These are phyloP conservation scores for Pterocarpus macrocarpus DNA, from an alignment of 306 rosid species.

Conservation along the genomic window DNA sequence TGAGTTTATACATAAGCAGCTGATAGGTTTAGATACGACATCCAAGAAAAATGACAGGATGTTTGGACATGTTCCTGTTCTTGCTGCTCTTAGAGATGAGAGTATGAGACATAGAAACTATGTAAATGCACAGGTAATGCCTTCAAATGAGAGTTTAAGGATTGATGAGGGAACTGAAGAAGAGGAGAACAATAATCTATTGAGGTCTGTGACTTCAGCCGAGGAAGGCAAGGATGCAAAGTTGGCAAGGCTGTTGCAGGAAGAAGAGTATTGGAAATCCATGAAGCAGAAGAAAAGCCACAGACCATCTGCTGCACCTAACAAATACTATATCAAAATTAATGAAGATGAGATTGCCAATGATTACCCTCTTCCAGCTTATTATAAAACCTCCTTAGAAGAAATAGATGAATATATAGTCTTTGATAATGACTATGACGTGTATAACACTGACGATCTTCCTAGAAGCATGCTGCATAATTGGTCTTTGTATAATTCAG, in stretches of 20 bases:
- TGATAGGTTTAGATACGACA: conserved; percentile 78
- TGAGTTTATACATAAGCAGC: conserved; percentile 81
- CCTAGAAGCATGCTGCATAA: conserved; percentile 88
- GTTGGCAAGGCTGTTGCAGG: conserved; percentile 85
- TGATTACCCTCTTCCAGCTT: conserved; percentile 95
- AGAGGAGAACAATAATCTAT: conserved; percentile 46
- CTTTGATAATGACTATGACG: conserved; percentile 65
- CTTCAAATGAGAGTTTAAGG: conserved; percentile 61
- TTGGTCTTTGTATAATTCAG: conserved; percentile 92
- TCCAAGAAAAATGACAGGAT: conserved; percentile 64
- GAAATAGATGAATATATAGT: conserved; percentile 82
- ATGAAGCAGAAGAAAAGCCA: conserved; percentile 70
- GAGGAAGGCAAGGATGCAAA: conserved; percentile 80
- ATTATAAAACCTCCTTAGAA: conserved; percentile 70
- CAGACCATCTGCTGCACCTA: conserved; percentile 51
- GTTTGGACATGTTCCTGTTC: conserved; percentile 74
- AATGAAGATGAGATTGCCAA: conserved; percentile 95
- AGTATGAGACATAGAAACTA: conserved; percentile 56
- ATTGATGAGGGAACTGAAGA: conserved; percentile 57
- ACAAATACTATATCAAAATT: conserved; percentile 83
- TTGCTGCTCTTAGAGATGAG: conserved; percentile 73
- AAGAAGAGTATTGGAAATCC: conserved; percentile 84
- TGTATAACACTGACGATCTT: conserved; percentile 69
- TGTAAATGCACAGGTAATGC: conserved; percentile 47
- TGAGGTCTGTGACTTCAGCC: conserved; percentile 38